Evolutionary conservation across 139 green algal species (phyloP), one percentile per base, ranked within the genome.

Genomic region (Desmodesmus armatus): DNA sequence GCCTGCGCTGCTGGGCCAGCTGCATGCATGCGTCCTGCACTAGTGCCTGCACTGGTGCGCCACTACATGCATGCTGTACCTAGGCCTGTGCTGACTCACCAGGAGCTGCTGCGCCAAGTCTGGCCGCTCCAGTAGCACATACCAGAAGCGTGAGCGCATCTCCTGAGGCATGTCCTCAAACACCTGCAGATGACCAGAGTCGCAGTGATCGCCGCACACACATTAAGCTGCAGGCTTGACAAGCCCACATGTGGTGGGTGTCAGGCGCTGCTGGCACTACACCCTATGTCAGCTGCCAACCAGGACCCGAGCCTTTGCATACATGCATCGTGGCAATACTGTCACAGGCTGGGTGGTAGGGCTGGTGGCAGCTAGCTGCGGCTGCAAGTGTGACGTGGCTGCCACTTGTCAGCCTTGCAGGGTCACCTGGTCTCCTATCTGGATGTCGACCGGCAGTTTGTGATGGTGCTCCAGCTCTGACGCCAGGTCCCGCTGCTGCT

Each of bases 101-200:
- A 77, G 49, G 0, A 94, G 66, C 25, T 69, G 81, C 33, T 85
- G 78, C 17, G 75, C 79, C 29, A 96, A 85, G 67, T 81, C 74
- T 5, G 86, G 85, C 37, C 94, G 78, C 33, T 91, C 66, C 55
- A 94, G 67, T 72, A 98, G 66, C 3, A 92, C 93, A 51, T 93
- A 90, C 95, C 95, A 98, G 73, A 98, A 90, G 1, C 96, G 90
- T 4, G 87, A 92, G 2, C 96, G 89, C 62, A 98, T 76, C 84
- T 98, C 95, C 87, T 98, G 95, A 3, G 92, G 93, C 25, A 94
- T 92, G 55, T 95, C 90, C 72, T 95, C 92, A 58, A 91, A 95
- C 55, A 97, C 75, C 47, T 92, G 87, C 65, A 72, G 33, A 9
- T 21, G 27, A 69, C 13, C 3, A 37, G 25, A 3, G 2, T 25